These are phyloP conservation scores for Pseudogymnoascus sp. DNA, from an alignment of 2,329 filamentous ascomycete species.

Conservation along the genomic window DNA sequence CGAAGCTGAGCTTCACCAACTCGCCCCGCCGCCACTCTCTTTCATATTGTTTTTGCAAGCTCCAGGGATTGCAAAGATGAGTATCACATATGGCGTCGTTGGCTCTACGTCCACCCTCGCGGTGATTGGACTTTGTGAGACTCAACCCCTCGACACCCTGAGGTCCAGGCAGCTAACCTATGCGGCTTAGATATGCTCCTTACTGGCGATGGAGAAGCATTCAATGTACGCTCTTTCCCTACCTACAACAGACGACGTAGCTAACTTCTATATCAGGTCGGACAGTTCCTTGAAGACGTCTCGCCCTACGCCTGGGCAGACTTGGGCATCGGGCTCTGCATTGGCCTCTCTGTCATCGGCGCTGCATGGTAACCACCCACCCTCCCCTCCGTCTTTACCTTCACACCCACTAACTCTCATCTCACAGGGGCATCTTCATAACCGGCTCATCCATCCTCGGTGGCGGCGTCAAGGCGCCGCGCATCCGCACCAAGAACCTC, in stretches of 20 bases:
- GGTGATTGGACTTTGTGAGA: conserved; percentile 74
- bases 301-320: conserved; percentile 93
- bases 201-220: conserved; percentile 88
- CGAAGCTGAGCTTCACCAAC: conserved; percentile 8
- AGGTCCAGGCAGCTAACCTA: conserved; percentile 21
- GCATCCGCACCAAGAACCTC: conserved; percentile 98
- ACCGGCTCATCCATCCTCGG: conserved; percentile 96
- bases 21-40: conserved; percentile 5
- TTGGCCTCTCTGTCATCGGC: conserved; percentile 90
- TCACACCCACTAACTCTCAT: conserved; percentile 12
- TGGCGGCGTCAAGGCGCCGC: conserved; percentile 89
- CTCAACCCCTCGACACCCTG: conserved; percentile 10
- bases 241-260: conserved; percentile 7
- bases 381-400: background rate
- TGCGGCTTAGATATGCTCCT: conserved; percentile 83
- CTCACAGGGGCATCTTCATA: conserved; percentile 88
- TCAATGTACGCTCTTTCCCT: conserved; percentile 61
- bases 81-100: conserved; percentile 63
- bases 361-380: conserved; percentile 72
- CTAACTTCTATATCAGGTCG: conserved; percentile 52
- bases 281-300: conserved; percentile 86
- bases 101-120: conserved; percentile 60
- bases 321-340: conserved; percentile 86
- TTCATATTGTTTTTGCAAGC: conserved; percentile 10
- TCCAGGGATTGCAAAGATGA: conserved; percentile 46